Evolutionary conservation across 495 filamentous ascomycete genomes (phyloP).

Genomic region (Cercophora scortea): DNA sequence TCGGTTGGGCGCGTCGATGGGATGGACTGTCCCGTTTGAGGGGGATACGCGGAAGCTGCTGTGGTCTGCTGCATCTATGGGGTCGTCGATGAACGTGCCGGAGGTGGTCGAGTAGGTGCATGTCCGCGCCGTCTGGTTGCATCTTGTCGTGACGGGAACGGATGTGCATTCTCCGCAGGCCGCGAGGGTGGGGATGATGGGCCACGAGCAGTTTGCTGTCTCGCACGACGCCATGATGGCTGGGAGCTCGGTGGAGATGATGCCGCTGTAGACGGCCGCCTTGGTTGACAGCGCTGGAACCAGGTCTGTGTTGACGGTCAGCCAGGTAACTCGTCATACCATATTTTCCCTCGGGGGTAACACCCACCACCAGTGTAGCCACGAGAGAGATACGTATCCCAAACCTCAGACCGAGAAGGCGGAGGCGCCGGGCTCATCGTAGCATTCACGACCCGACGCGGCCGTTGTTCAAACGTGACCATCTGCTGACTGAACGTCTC

Average conservation of each 20-base stretch:
- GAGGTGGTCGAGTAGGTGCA: slow-evolving; percentile 25
- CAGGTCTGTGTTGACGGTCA: slow-evolving; percentile 6
- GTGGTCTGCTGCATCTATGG: slow-evolving; percentile 5
- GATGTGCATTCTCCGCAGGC: slow-evolving; percentile 23
- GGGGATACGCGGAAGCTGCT: slow-evolving; percentile 23
- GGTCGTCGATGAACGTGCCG: slow-evolving; percentile 16
- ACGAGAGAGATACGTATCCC: slow-evolving; percentile 16
- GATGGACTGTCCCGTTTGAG: slow-evolving; percentile 12
- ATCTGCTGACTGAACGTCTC: slow-evolving; percentile 32
- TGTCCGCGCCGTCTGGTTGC: slow-evolving; percentile 13
- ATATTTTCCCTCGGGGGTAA: not conserved
- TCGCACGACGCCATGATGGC: slow-evolving; percentile 17
- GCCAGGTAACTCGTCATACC: too few species aligned
- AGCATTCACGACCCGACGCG: slow-evolving; percentile 3
- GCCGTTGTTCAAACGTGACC: slow-evolving; percentile 24
- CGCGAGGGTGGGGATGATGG: slow-evolving; percentile 26
- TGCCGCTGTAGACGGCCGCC: slow-evolving; percentile 30
- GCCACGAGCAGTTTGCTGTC: slow-evolving; percentile 29
- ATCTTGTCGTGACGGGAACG: slow-evolving; percentile 11
- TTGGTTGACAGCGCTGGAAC: slow-evolving; percentile 25
- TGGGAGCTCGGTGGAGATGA: slow-evolving; percentile 20
- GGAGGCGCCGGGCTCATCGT: slow-evolving; percentile 8
- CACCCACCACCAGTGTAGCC: slow-evolving; percentile 14
- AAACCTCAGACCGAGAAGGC: slow-evolving; percentile 22
- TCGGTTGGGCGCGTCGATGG: slow-evolving; percentile 7